These are phyloP conservation scores for Phytopythium kandeliae DNA, from an alignment of 352 stramenopile genomes.

Conservation along the genomic window DNA sequence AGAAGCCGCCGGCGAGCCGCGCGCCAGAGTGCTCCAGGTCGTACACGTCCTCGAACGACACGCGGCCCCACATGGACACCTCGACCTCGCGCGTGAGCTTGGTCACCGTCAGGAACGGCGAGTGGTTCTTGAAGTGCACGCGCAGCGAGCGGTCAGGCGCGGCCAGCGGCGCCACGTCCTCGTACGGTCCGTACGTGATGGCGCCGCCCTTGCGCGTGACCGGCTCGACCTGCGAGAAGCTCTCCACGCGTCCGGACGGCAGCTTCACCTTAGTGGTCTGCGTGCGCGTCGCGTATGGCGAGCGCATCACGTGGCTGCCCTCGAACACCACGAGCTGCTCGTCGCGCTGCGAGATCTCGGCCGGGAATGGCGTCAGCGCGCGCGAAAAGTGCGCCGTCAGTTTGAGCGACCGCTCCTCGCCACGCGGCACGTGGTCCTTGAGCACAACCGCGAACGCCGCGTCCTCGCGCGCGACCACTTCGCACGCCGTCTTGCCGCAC, in stretches of 20 bases:
- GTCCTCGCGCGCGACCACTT: slow-evolving; percentile 44
- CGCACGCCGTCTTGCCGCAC: slow-evolving; percentile 63
- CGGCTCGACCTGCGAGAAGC: slow-evolving; percentile 49
- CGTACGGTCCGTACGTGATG: slow-evolving; percentile 78
- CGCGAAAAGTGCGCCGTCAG: slow-evolving; percentile 75
- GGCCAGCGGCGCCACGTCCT: slow-evolving; percentile 32
- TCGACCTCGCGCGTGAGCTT: slow-evolving; percentile 84
- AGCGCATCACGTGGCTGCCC: slow-evolving; percentile 55
- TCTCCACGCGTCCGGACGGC: slow-evolving; percentile 66
- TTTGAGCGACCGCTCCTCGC: slow-evolving; percentile 57
- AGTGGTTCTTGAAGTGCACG: slow-evolving; percentile 86
- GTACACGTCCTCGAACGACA: slow-evolving; percentile 86
- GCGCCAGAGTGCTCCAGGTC: slow-evolving; percentile 83
- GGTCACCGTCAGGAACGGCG: slow-evolving; percentile 82
- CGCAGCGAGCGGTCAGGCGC: slow-evolving; percentile 23
- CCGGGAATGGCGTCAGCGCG: slow-evolving; percentile 73
- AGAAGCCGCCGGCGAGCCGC: slow-evolving; percentile 82
- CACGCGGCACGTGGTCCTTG: slow-evolving; percentile 44
- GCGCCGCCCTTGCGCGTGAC: slow-evolving; percentile 64
- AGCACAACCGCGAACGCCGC: slow-evolving; percentile 62
- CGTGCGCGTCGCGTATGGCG: slow-evolving; percentile 67
- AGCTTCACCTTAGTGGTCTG: slow-evolving; percentile 87
- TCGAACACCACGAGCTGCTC: slow-evolving; percentile 84
- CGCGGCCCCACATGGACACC: slow-evolving; percentile 88
- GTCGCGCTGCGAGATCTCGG: slow-evolving; percentile 71